phyloP scores from a whole-genome alignment of 768 basidiomycete species.

The Brasilioporus rufonigricans region DNA sequence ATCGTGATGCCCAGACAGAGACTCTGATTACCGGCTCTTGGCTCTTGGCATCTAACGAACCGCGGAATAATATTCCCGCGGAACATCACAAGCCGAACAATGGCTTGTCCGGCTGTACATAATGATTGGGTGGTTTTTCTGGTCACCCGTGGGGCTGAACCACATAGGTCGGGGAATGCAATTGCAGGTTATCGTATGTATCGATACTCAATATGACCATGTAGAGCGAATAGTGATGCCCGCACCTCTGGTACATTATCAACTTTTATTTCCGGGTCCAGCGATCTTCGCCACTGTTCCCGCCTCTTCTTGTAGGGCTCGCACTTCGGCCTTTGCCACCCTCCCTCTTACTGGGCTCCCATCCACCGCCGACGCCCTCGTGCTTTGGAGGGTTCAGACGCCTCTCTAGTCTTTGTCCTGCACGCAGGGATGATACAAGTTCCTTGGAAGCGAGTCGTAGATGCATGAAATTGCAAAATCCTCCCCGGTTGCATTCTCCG shows the following conservation, averaged over 20 bases:
- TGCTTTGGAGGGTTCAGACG: constrained; percentile 66
- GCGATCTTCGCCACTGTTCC: constrained; percentile 69
- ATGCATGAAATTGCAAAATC: constrained; percentile 99
- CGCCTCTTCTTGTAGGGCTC: constrained; percentile 63
- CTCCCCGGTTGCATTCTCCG: constrained; percentile 96
- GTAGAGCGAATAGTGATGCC: not conserved
- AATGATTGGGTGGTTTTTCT: too few species aligned
- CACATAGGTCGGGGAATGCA: not conserved
- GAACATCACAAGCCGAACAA: not conserved
- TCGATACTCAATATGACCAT: not conserved
- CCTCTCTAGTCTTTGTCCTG: constrained; percentile 82
- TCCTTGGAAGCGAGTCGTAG: constrained; percentile 84
- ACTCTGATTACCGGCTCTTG: not conserved
- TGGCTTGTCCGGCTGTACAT: too few species aligned
- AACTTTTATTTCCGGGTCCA: constrained; percentile 59
- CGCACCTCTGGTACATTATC: not conserved
- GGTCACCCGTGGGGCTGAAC: too few species aligned
- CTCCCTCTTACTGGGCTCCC: constrained; percentile 77
- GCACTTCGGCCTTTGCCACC: constrained; percentile 69
- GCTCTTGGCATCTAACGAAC: not conserved
- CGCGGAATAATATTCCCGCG: not conserved
- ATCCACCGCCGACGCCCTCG: constrained; percentile 70
- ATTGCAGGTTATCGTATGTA: not conserved
- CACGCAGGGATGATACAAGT: constrained; percentile 72
- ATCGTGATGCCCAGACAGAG: not conserved